Evolutionary conservation across 495 filamentous ascomycete genomes (phyloP).

Genomic region (Rostrohypoxylon terebratum): DNA sequence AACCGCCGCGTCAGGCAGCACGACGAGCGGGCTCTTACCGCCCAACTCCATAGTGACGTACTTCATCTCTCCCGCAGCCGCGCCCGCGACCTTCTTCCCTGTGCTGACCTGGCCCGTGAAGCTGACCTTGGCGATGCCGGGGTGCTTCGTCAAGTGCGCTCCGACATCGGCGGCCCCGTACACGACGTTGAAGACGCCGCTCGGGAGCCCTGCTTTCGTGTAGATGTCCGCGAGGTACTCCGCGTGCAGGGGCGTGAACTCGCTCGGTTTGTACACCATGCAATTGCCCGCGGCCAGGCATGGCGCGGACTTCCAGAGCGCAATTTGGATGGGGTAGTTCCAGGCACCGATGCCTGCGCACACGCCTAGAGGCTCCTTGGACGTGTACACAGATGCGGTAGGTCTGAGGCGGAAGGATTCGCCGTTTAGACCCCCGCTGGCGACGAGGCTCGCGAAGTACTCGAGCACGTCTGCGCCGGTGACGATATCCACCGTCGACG

Average conservation of each 20-base stretch:
- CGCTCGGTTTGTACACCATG: conserved; percentile 88
- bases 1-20: conserved; percentile 77
- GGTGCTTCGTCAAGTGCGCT: conserved; percentile 73
- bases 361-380: conserved; percentile 78
- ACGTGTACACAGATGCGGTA: conserved; percentile 79
- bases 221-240: conserved; percentile 76
- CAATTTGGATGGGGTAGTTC: conserved; percentile 91
- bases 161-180: conserved; percentile 80
- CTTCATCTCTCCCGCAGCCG: conserved; percentile 81
- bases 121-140: conserved; percentile 78
- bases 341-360: conserved; percentile 85
- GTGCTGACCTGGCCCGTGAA: conserved; percentile 87
- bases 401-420: conserved; percentile 68
- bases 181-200: conserved; percentile 84
- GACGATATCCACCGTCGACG: conserved; percentile 77
- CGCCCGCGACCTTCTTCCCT: conserved; percentile 76
- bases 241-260: conserved; percentile 80
- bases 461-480: conserved; percentile 82
- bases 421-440: conserved; percentile 65
- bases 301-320: conserved; percentile 86
- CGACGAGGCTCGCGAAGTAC: conserved; percentile 79
- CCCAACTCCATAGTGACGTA: conserved; percentile 89
- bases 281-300: conserved; percentile 86
- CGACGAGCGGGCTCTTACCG: conserved; percentile 79
- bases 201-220: conserved; percentile 76